These are phyloP conservation scores for Microthyrium microscopicum DNA, from an alignment of 2,329 filamentous ascomycete species.

Conservation along the genomic window DNA sequence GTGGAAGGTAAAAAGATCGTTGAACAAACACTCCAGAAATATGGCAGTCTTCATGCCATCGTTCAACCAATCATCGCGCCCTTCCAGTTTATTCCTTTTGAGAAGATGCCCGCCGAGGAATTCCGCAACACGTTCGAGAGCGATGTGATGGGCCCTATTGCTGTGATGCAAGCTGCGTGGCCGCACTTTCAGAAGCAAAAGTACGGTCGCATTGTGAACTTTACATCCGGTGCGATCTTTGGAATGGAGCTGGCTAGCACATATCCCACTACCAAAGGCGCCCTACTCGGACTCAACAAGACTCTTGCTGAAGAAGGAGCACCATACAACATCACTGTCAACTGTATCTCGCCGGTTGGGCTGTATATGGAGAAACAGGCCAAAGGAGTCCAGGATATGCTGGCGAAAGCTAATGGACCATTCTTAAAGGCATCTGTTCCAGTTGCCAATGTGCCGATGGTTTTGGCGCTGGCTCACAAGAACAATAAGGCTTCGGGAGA, in stretches of 20 bases:
- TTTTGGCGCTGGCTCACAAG: too few species aligned
- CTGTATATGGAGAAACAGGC: too few species aligned
- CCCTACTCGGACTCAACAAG: slow-evolving; percentile 62
- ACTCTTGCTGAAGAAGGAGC: slow-evolving; percentile 81
- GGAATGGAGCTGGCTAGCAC: slow-evolving; percentile 98
- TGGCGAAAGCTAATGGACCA: too few species aligned
- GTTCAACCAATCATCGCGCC: slow-evolving; percentile 98
- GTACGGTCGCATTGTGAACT: slow-evolving; percentile 91
- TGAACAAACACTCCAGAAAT: slow-evolving; percentile 83
- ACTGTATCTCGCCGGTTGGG: slow-evolving; percentile 96
- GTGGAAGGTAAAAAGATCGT: slow-evolving; percentile 84
- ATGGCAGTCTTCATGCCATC: slow-evolving; percentile 83
- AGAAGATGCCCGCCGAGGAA: slow-evolving; percentile 89
- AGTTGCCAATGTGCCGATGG: too few species aligned
- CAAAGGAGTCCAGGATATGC: too few species aligned
- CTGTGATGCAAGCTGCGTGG: slow-evolving; percentile 94
- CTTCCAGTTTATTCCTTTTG: slow-evolving; percentile 92
- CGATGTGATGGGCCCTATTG: slow-evolving; percentile 88
- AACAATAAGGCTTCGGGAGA: too few species aligned
- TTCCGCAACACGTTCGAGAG: slow-evolving; percentile 90
- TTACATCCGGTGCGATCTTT: slow-evolving; percentile 92
- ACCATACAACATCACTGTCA: slow-evolving; percentile 96
- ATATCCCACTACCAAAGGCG: slow-evolving; percentile 53
- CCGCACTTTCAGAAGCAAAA: slow-evolving; percentile 97
- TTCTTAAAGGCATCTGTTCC: too few species aligned